phyloP scores from a whole-genome alignment of 2,329 filamentous ascomycete species.

The Lecanicillium sp. region DNA sequence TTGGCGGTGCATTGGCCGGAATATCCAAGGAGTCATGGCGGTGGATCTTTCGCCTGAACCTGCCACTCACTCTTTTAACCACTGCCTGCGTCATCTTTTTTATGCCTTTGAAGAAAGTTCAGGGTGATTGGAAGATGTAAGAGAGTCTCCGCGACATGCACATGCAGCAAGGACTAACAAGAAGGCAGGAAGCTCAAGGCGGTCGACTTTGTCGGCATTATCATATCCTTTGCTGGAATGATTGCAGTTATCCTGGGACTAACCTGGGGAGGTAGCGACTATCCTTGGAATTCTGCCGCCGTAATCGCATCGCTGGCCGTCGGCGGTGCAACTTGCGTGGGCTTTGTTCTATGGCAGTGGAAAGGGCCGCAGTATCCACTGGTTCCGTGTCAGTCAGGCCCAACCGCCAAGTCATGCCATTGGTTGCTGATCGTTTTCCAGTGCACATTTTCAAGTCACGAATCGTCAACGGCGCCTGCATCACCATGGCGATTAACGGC shows the following conservation, averaged over 20 bases:
- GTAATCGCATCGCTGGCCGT: slow-evolving; percentile 47
- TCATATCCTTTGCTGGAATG: slow-evolving; percentile 37
- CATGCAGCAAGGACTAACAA: neutral
- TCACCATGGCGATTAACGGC: slow-evolving; percentile 51
- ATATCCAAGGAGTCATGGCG: slow-evolving; percentile 38
- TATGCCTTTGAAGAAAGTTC: slow-evolving; percentile 48
- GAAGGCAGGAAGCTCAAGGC: slow-evolving; percentile 36
- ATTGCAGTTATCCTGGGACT: slow-evolving; percentile 40
- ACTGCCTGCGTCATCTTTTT: slow-evolving; percentile 42
- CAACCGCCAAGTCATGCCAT: slow-evolving; percentile 4
- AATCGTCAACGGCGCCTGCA: slow-evolving; percentile 46
- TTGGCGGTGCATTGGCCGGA: slow-evolving; percentile 43
- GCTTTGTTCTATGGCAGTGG: slow-evolving; percentile 46
- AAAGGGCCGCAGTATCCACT: slow-evolving; percentile 40
- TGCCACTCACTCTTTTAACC: slow-evolving; percentile 42
- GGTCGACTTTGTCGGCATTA: slow-evolving; percentile 41
- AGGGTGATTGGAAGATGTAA: slow-evolving; percentile 40
- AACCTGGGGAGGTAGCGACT: slow-evolving; percentile 53
- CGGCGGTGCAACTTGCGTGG: slow-evolving; percentile 36
- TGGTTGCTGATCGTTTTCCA: slow-evolving; percentile 15
- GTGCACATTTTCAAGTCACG: slow-evolving; percentile 46
- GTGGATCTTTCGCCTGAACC: slow-evolving; percentile 47
- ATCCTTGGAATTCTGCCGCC: slow-evolving; percentile 46
- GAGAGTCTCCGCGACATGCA: slow-evolving; percentile 5
- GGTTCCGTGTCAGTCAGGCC: slow-evolving; percentile 33